Base-by-base conservation (phyloP, 2,329 filamentous ascomycete species). In the Westerdykella aurantiaca region DNA sequence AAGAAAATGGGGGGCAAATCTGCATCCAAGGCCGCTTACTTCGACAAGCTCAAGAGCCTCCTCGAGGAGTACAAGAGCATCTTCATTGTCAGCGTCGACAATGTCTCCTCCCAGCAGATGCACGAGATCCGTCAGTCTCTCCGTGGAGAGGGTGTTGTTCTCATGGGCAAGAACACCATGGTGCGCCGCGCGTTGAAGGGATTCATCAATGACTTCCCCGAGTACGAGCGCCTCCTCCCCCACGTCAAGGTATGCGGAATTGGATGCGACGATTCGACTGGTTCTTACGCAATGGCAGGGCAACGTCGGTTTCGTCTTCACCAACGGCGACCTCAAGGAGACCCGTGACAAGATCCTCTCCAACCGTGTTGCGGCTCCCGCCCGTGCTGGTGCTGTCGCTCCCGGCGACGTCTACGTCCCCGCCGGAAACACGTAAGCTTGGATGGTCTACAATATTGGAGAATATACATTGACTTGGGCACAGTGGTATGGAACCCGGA, bases 81-180 rank as follows among this genome's bases (percentile, higher is more conserved):
- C 79, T 97, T 98, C 88, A 90, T 98, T 74, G 90, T 95, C 74
- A 83, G 71, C 70, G 67, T 70, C 55, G 67, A 97, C 88, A 98
- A 97, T 98, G 93, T 98, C 83, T 88, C 85, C 75, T 98, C 93
- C 64, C 93, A 98, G 84, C 94, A 98, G 85, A 98, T 98, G 94
- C 93, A 98, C 88, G 93, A 98, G 83, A 97, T 98, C 75, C 87
- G 93, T 73, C 77, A 85, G 68, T 76, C 88, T 67, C 86, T 98
- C 73, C 90, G 93, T 72, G 85, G 85, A 53, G 77, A 95, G 75
- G 90, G 82, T 76, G 86, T 97, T 64, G 90, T 98, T 65, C 81
- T 98, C 77, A 97, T 97, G 93, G 93, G 91, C 72, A 97, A 67
- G 77, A 98, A 98, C 85, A 98, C 93, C 76, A 98, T 98, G 93